Conservation (phyloP, 192 early-diverging fungal species). For the Mycoemilia scoparia region DNA sequence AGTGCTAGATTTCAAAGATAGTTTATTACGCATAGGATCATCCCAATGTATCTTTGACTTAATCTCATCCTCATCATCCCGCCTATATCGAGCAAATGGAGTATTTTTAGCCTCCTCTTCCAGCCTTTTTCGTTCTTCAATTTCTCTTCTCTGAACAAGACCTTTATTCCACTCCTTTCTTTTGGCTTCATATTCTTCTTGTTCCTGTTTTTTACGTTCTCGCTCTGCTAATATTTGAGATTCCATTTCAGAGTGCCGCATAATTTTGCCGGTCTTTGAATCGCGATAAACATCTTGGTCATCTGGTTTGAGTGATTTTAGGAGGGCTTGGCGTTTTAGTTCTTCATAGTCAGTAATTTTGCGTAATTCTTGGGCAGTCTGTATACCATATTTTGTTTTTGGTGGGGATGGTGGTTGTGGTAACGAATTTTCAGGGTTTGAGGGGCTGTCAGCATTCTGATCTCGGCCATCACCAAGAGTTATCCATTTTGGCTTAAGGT, state of each 20-base stretch:
- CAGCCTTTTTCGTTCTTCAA: slow-evolving; percentile 7
- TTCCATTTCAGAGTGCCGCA: too few species aligned
- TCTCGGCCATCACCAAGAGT: too few species aligned
- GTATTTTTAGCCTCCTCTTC: slow-evolving; percentile 13
- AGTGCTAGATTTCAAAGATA: neutral
- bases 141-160: slow-evolving; percentile 31
- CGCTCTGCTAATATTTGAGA: slow-evolving; percentile 23
- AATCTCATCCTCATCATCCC: slow-evolving; percentile 27
- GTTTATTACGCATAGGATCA: slow-evolving; percentile 42
- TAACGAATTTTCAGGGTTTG: neutral
- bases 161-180: slow-evolving; percentile 44
- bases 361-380: slow-evolving; percentile 14
- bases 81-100: slow-evolving; percentile 30
- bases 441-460: neutral
- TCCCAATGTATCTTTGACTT: slow-evolving; percentile 40
- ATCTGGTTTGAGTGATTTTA: slow-evolving; percentile 5
- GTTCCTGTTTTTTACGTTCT: slow-evolving; percentile 12
- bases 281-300: slow-evolving; percentile 45
- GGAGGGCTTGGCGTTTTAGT: too few species aligned
- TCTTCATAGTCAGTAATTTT: slow-evolving; percentile 3
- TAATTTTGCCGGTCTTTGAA: slow-evolving; percentile 33
- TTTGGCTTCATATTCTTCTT: slow-evolving; percentile 17
- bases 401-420: slow-evolving; percentile 1
- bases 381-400: slow-evolving; percentile 17
- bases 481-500: neutral